Evolutionary conservation across 164 flowering plant species (phyloP).

Genomic region (Magnolia officinalis): DNA sequence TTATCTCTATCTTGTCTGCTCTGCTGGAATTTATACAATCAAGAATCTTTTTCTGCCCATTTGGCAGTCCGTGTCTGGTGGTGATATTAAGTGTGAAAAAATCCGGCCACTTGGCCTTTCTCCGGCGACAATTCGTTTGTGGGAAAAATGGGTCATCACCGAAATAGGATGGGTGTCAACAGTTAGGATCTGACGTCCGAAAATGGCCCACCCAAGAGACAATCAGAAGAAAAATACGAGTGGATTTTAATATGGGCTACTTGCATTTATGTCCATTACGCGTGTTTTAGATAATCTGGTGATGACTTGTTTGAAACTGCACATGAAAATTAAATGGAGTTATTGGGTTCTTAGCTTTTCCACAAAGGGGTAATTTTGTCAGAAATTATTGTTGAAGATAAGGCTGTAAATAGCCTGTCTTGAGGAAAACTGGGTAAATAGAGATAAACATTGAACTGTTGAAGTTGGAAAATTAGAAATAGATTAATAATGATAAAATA

Average conservation of each 20-base stretch:
- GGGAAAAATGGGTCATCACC: neutral
- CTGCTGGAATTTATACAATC: slow-evolving; percentile 3
- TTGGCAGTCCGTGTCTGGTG: slow-evolving; percentile 10
- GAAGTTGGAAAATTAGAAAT: neutral
- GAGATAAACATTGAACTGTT: neutral
- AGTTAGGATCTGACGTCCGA: neutral
- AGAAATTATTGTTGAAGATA: neutral
- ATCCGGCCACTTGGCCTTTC: neutral
- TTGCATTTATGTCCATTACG: neutral
- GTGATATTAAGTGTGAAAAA: neutral
- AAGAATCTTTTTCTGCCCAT: slow-evolving; percentile 7
- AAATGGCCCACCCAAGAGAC: neutral
- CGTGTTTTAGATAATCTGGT: neutral
- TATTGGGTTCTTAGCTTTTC: neutral
- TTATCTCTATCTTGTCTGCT: slow-evolving; percentile 15
- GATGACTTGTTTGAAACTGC: neutral
- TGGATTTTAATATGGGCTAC: neutral
- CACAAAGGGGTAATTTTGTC: neutral
- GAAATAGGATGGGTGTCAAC: neutral
- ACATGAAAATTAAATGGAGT: neutral
- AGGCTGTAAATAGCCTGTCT: neutral
- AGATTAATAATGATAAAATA: too few species aligned
- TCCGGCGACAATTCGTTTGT: neutral
- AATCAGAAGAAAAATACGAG: neutral
- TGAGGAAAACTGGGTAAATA: neutral